Percentiles rank a stretch among this genome's conserved stretches.
Evolutionary conservation across 345 rosid species (phyloP).

Genomic region (Barbarea vulgaris): DNA sequence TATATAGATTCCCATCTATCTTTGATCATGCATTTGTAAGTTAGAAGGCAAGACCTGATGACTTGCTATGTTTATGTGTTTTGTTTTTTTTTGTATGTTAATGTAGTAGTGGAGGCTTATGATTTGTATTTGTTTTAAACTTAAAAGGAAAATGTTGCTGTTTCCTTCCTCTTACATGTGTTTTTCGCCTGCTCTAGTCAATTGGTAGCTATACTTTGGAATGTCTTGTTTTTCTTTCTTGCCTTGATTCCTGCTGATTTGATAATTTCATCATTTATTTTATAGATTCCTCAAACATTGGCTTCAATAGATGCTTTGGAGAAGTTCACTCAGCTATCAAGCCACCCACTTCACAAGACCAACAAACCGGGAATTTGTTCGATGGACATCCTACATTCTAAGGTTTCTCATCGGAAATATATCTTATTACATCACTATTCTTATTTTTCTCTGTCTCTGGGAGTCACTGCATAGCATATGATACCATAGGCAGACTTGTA

Average conservation of each 20-base stretch:
- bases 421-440: constrained; percentile 2
- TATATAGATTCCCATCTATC: constrained; percentile 5
- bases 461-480: constrained; percentile 4
- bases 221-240: background rate
- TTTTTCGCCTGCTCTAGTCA: background rate
- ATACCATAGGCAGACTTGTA: background rate
- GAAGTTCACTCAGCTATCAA: constrained; percentile 88
- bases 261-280: background rate
- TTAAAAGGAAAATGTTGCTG: background rate
- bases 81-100: background rate
- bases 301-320: constrained; percentile 69
- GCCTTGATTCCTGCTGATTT: constrained; percentile 3
- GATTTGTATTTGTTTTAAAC: background rate
- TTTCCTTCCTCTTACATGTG: background rate
- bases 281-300: constrained; percentile 73
- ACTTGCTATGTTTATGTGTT: background rate
- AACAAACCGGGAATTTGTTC: constrained; percentile 81
- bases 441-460: constrained; percentile 3
- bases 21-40: constrained; percentile 16
- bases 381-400: constrained; percentile 66
- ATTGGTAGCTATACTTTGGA: background rate
- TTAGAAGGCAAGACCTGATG: constrained; percentile 5
- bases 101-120: background rate
- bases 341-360: constrained; percentile 94
- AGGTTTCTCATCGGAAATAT: constrained; percentile 50